phyloP scores from a whole-genome alignment of 305 asterid genomes.

The Plantago coronopus region DNA sequence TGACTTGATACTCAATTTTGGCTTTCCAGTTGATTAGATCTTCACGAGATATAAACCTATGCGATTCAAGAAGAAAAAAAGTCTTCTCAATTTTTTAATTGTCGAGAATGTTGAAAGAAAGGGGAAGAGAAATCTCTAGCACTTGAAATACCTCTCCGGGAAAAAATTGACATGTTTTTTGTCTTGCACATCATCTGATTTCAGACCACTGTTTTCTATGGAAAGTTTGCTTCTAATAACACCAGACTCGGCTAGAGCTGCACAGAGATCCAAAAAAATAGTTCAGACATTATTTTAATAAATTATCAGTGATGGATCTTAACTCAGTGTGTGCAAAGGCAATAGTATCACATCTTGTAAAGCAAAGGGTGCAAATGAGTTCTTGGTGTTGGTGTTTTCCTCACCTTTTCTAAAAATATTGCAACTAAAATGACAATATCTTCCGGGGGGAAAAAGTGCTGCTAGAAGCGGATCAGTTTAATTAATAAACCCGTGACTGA shows the following conservation, averaged over 20 bases:
- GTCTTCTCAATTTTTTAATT: background rate
- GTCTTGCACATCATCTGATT: conserved; percentile 27
- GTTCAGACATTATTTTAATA: conserved; percentile 17
- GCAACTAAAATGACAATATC: background rate
- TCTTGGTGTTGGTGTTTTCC: background rate
- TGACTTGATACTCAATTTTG: conserved; percentile 65
- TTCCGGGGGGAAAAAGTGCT: background rate
- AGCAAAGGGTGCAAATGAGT: background rate
- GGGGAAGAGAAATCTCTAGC: conserved; percentile 3
- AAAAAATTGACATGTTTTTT: conserved; percentile 35
- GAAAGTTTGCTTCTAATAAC: conserved; percentile 72
- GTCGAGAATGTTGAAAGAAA: background rate
- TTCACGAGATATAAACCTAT: conserved; percentile 69
- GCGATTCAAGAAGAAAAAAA: conserved; percentile 4
- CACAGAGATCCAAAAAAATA: conserved; percentile 21
- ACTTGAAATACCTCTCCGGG: conserved; percentile 65
- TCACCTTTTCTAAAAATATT: background rate
- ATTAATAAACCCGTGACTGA: background rate
- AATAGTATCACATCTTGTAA: background rate
- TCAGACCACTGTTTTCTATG: conserved; percentile 26
- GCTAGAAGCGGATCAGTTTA: background rate
- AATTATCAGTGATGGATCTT: conserved; percentile 11
- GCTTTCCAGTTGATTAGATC: conserved; percentile 88
- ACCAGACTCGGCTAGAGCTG: conserved; percentile 92
- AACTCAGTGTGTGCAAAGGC: conserved; percentile 17